These are phyloP conservation scores for Pseudonitzschia pungens DNA, from an alignment of 108 stramenopile genomes.

Conservation along the genomic window DNA sequence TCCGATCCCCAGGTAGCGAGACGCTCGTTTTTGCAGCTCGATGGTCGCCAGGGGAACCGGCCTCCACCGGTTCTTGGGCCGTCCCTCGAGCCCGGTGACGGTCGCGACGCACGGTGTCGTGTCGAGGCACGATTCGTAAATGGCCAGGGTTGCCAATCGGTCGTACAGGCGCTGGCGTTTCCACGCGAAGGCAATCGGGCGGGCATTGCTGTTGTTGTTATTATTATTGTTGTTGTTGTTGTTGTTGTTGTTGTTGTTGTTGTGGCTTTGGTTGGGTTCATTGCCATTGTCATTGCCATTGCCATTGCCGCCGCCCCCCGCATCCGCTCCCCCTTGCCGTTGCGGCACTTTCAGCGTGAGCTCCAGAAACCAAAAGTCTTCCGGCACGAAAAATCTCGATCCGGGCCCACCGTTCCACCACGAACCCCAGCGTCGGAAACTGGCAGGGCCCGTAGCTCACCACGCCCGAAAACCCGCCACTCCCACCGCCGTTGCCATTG, in stretches of 20 bases:
- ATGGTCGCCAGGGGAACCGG: conserved; percentile 96
- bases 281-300: conserved; percentile 9
- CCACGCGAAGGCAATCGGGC: conserved; percentile 79
- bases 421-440: conserved; percentile 99
- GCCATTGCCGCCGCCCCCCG: not conserved
- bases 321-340: not conserved
- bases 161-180: conserved; percentile 91
- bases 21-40: conserved; percentile 95
- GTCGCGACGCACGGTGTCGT: conserved; percentile 55
- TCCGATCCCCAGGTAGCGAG: conserved; percentile 83
- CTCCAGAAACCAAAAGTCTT: conserved; percentile 93
- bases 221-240: conserved; percentile 8
- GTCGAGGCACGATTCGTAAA: conserved; percentile 90
- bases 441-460: conserved; percentile 98
- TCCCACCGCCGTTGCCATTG: not conserved
- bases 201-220: conserved; percentile 27
- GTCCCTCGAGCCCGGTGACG: conserved; percentile 66
- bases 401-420: conserved; percentile 95
- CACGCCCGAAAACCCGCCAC: conserved; percentile 30
- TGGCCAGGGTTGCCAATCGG: conserved; percentile 54
- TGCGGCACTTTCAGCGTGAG: conserved; percentile 44
- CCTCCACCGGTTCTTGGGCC: conserved; percentile 87
- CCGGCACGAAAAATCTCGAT: conserved; percentile 92
- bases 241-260: not conserved
- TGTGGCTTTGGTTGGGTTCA: too few relatives aligned